Evolutionary conservation across 176 grass and related monocot genomes (phyloP), one percentile per base, ranked within the genome.

Genomic region (Aechmea fasciata): DNA sequence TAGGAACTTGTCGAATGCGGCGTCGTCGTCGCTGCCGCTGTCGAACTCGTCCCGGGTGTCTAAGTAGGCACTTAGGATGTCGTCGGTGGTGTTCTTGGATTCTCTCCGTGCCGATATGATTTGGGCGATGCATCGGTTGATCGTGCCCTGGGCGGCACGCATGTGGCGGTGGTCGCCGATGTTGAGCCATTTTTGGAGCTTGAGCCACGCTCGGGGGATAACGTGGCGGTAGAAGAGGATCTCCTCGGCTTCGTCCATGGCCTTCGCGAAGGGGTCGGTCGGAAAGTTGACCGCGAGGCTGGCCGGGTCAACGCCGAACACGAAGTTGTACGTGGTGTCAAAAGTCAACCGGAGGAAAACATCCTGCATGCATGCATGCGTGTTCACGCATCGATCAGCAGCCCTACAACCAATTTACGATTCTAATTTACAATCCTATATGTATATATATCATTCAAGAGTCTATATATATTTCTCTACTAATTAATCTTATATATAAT

Each of bases 301-400:
- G 0, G 76, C 73, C 0, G 81, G 80, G 59, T 87, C 85, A 13
- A 87, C 67, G 69, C 85, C 85, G 52, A 84, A 87, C 5, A 87
- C 85, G 26, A 83, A 33, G 49, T 65, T 64, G 17, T 17, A 72
- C 0, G 85, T 84, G 29, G 55, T 68, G 70, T 87, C 81, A 13
- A 87, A 80, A 57, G 85, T 73, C 22, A 75, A 66, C 64, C 85
- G 49, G 26, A 68, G 41, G 65, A 84, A 84, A 28, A 87, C 49
- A 51, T 87, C 81, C 48, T 87, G 84, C 67, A 87, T 69, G 47
- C 33, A 41, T 41, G 47, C 33, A 41, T 41, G 47, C 33, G 7
- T 41, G 5, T 41, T 41, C 4, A 7, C 33, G 4, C 6, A 41
- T 41, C 4, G 5, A 7, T 41, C 25, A 26, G 6, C 33, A 41